A percentile compares a stretch with the other conserved stretches of the same genome.
Conservation (phyloP, 345 rosid species). For the Syzygium oleosum region DNA sequence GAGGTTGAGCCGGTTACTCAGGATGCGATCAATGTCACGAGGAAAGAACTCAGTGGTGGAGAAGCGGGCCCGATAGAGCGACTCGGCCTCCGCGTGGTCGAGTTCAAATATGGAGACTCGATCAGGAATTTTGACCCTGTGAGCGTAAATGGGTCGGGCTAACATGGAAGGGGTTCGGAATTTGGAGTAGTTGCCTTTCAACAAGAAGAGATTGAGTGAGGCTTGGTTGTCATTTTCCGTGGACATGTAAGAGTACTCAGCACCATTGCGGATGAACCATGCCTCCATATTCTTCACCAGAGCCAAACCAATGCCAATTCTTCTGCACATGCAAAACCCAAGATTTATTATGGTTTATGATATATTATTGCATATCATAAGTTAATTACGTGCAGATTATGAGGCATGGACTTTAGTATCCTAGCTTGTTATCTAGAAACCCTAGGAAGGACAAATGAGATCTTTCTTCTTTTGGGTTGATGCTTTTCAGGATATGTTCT, state of each 20-base stretch:
- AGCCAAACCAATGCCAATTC: slow-evolving; percentile 79
- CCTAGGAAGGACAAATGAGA: background rate
- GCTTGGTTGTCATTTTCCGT: slow-evolving; percentile 79
- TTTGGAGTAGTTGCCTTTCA: slow-evolving; percentile 72
- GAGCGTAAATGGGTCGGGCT: slow-evolving; percentile 80
- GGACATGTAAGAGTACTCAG: slow-evolving; percentile 72
- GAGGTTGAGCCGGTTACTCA: slow-evolving; percentile 49
- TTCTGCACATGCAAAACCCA: slow-evolving; percentile 23
- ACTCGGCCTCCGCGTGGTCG: slow-evolving; percentile 42
- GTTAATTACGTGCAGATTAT: background rate
- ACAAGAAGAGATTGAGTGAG: slow-evolving; percentile 72
- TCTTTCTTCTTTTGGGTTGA: background rate
- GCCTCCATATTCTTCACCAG: slow-evolving; percentile 51
- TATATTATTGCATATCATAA: background rate
- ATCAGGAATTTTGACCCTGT: slow-evolving; percentile 42
- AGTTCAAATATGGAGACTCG: slow-evolving; percentile 37
- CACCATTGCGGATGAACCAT: slow-evolving; percentile 71
- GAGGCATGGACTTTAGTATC: background rate
- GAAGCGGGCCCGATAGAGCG: slow-evolving; percentile 58
- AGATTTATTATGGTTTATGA: background rate
- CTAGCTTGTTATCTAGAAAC: background rate
- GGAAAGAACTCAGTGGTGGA: slow-evolving; percentile 88
- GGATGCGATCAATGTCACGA: slow-evolving; percentile 64
- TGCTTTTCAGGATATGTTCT: background rate
- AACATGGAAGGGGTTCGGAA: slow-evolving; percentile 78